Evolutionary conservation across 2,329 filamentous ascomycete species (phyloP).

Genomic region (Aspergillus nomiae): DNA sequence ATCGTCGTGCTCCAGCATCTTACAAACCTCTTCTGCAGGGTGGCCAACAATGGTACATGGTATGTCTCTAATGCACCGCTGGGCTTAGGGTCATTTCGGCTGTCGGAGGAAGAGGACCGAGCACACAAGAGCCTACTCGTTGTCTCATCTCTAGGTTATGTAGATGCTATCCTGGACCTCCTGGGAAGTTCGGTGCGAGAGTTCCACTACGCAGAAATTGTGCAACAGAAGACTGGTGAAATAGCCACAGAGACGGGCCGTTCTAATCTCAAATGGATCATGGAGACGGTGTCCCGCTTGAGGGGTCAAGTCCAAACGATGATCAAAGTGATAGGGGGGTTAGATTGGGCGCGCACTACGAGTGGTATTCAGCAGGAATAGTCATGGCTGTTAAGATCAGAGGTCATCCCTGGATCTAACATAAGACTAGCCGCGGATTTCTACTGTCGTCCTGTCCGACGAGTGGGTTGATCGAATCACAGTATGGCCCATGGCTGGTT

Average conservation of each 20-base stretch:
- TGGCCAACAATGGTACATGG: not conserved
- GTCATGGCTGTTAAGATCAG: not conserved
- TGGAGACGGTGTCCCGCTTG: not conserved
- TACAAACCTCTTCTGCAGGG: not conserved
- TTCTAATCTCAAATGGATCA: conserved; percentile 3
- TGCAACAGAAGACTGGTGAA: conserved; percentile 1
- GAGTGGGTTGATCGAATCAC: not conserved
- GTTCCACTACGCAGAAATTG: conserved; percentile 2
- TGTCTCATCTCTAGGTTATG: not conserved
- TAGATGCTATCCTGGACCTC: not conserved
- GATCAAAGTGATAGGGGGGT: not conserved
- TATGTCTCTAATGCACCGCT: not conserved
- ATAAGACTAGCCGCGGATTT: not conserved
- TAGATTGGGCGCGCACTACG: not conserved
- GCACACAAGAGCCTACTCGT: conserved; percentile 1
- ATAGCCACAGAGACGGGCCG: not conserved
- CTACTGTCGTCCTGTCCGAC: not conserved
- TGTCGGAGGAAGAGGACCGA: conserved; percentile 3
- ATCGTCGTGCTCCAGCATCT: not conserved
- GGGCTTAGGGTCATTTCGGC: not conserved
- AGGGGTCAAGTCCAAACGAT: not conserved
- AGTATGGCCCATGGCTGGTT: not conserved
- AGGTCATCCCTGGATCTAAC: not conserved
- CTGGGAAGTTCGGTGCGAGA: not conserved
- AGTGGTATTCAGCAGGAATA: not conserved